Conservation (phyloP, 352 stramenopile genomes). For the Thalassiosira mediterranea region DNA sequence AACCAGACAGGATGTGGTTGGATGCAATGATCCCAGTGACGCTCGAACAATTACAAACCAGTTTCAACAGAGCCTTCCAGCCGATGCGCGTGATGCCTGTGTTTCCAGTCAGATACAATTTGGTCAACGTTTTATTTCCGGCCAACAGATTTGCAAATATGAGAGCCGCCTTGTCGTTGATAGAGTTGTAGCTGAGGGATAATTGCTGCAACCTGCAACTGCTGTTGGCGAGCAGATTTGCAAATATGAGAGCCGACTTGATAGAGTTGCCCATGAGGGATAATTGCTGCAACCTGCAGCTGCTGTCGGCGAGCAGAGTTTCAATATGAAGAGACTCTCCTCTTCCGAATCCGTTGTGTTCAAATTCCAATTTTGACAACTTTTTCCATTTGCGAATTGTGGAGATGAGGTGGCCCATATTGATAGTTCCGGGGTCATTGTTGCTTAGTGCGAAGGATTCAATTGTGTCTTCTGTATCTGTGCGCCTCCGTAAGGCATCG, state of each 20-base stretch:
- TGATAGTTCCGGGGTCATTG: neutral
- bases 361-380: neutral
- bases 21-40: neutral
- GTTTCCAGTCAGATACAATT: constrained; percentile 9
- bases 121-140: neutral
- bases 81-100: neutral
- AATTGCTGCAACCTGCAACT: no score
- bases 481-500: neutral
- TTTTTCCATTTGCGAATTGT: neutral
- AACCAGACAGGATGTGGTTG: constrained; percentile 3
- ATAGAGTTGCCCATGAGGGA: neutral
- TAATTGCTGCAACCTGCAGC: neutral
- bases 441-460: neutral
- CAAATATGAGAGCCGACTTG: neutral
- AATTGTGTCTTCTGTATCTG: neutral
- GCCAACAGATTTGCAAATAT: constrained; percentile 3
- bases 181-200: neutral
- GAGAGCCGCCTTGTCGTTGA: neutral
- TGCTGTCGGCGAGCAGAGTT: neutral
- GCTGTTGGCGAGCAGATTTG: neutral
- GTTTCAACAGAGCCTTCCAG: constrained; percentile 1
- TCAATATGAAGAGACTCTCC: neutral
- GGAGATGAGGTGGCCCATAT: neutral
- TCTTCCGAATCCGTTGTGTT: neutral
- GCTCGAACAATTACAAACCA: constrained; percentile 7